Evolutionary conservation across 495 filamentous ascomycete species (phyloP).

Genomic region (Penicillium pancosmium): DNA sequence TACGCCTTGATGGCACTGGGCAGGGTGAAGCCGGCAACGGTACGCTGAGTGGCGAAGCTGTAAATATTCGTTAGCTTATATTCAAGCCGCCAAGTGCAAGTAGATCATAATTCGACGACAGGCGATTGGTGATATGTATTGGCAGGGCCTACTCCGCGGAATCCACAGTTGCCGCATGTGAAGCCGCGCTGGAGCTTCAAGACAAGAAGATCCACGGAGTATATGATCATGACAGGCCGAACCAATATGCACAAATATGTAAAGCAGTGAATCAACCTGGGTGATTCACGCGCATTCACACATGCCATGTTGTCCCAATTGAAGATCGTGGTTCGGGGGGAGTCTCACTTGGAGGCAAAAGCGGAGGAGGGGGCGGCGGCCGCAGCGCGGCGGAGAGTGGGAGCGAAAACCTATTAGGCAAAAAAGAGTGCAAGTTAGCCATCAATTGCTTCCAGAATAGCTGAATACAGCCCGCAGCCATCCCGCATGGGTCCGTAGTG

Average conservation of each 20-base stretch:
- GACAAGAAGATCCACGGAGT: background rate
- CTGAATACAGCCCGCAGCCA: conserved; percentile 13
- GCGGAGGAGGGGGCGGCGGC: conserved; percentile 43
- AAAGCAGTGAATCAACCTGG: background rate
- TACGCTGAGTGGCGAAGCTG: conserved; percentile 55
- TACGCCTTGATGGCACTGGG: conserved; percentile 50
- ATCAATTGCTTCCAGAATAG: conserved; percentile 8
- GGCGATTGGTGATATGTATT: conserved; percentile 1
- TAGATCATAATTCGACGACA: background rate
- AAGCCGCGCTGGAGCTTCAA: background rate
- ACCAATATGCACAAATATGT: background rate
- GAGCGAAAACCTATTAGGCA: conserved; percentile 38
- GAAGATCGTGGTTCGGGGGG: conserved; percentile 13
- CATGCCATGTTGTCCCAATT: background rate
- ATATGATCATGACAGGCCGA: background rate
- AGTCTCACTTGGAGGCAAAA: conserved; percentile 48
- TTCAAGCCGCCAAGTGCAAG: background rate
- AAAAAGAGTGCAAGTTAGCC: conserved; percentile 25
- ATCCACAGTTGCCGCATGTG: background rate
- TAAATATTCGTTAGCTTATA: conserved; percentile 8
- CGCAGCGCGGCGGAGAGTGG: conserved; percentile 48
- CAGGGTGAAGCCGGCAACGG: conserved; percentile 56
- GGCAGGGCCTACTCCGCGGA: background rate
- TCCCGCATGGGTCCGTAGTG: background rate
- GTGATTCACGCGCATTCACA: background rate